Conservation (phyloP, 805 yeast genomes). For the Ogataea parapolymorpha region DNA sequence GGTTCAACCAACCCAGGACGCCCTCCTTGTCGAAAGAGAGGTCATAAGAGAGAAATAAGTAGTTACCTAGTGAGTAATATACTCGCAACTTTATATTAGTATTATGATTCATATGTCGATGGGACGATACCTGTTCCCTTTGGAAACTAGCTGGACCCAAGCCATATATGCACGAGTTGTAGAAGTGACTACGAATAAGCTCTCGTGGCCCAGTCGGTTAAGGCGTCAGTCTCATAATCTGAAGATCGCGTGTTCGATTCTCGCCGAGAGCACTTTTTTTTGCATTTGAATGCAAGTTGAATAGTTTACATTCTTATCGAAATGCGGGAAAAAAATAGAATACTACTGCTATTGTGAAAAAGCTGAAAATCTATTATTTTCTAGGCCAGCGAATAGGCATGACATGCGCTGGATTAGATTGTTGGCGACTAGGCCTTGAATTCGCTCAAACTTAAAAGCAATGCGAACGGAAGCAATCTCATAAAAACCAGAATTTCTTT, state of each 20-base stretch:
- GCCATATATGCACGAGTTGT: too few species aligned
- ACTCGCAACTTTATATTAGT: too few species aligned
- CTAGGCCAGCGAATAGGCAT: neutral
- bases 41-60: constrained; percentile 8
- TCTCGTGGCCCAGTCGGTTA: constrained; percentile 40
- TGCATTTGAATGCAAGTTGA: neutral
- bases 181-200: constrained; percentile 12
- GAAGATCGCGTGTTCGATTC: constrained; percentile 41
- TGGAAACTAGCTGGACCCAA: too few species aligned
- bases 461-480: neutral
- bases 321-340: neutral
- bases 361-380: neutral
- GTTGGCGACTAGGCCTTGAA: neutral
- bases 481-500: too few species aligned
- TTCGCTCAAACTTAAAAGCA: neutral
- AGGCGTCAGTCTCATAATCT: constrained; percentile 41
- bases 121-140: too few species aligned
- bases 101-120: too few species aligned
- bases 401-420: neutral
- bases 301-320: neutral
- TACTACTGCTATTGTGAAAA: neutral
- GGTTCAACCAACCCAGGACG: constrained; percentile 44
- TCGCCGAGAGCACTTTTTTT: constrained; percentile 35
- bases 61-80: neutral
- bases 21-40: constrained; percentile 46